Conservation (phyloP, 495 filamentous ascomycete species). For the Penicillium arizonense region DNA sequence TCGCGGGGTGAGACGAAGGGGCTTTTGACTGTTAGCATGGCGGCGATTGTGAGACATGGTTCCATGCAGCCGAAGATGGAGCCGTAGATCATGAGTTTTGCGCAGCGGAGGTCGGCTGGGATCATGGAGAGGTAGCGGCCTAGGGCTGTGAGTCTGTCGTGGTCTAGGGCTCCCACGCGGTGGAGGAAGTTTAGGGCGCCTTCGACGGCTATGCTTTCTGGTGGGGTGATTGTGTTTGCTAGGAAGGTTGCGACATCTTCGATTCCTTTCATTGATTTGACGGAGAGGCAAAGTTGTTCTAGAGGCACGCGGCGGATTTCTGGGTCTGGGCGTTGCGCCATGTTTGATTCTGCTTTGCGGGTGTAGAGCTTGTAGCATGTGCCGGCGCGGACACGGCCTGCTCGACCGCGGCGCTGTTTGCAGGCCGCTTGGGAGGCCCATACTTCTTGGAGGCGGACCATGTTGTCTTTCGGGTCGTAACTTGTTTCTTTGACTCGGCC, state of each 20-base stretch:
- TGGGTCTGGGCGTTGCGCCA: conserved; percentile 87
- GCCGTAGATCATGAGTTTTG: conserved; percentile 94
- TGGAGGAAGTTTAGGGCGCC: conserved; percentile 74
- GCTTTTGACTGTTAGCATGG: conserved; percentile 78
- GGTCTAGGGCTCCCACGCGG: conserved; percentile 84
- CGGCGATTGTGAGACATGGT: conserved; percentile 82
- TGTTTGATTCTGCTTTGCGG: conserved; percentile 74
- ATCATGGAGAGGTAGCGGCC: conserved; percentile 91
- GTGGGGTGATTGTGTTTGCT: conserved; percentile 82
- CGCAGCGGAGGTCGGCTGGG: conserved; percentile 87
- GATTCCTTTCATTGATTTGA: conserved; percentile 87
- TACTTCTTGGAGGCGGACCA: conserved; percentile 89
- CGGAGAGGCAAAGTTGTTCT: conserved; percentile 90
- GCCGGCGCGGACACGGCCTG: conserved; percentile 86
- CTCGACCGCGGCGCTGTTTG: conserved; percentile 93
- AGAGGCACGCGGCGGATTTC: conserved; percentile 91
- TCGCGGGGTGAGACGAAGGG: conserved; percentile 82
- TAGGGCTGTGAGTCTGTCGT: conserved; percentile 80
- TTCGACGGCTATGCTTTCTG: conserved; percentile 78
- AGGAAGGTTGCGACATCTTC: conserved; percentile 77
- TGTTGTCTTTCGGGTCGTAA: conserved; percentile 88
- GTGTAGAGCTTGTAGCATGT: conserved; percentile 97
- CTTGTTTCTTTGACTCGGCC: conserved; percentile 95
- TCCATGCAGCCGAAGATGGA: conserved; percentile 91
- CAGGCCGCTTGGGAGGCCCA: conserved; percentile 95